A percentile compares a stretch with the other conserved stretches of the same genome.
phyloP scores from a whole-genome alignment of 2,329 filamentous ascomycete species.

The Penicillium italicum region DNA sequence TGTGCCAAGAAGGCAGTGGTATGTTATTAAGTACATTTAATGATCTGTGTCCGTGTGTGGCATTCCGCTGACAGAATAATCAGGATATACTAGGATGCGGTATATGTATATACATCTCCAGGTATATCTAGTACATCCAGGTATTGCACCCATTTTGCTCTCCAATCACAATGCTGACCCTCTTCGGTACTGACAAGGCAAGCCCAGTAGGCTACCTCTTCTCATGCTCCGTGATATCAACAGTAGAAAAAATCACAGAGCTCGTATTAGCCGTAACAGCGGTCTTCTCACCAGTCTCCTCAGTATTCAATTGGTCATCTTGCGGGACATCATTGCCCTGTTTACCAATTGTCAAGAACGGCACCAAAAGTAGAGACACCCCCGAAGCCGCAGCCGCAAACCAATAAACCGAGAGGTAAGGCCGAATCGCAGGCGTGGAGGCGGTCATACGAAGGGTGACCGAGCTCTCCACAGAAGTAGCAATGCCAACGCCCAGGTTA shows the following conservation, averaged over 20 bases:
- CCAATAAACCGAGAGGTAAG: slow-evolving; percentile 32
- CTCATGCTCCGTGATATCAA: not conserved
- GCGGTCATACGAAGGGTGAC: slow-evolving; percentile 17
- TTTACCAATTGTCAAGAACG: slow-evolving; percentile 30
- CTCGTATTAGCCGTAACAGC: not conserved
- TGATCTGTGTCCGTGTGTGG: not conserved
- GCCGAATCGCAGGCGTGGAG: slow-evolving; percentile 20
- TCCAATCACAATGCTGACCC: not conserved
- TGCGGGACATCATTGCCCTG: slow-evolving; percentile 20
- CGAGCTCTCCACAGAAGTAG: slow-evolving; percentile 43
- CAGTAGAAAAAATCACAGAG: not conserved
- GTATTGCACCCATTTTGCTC: not conserved
- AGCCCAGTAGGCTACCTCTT: not conserved
- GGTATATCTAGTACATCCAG: not conserved
- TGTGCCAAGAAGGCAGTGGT: not conserved
- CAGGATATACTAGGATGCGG: not conserved
- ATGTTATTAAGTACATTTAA: not conserved
- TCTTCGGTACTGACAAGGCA: not conserved
- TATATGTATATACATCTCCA: not conserved
- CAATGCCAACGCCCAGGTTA: slow-evolving; percentile 59
- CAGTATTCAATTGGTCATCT: not conserved
- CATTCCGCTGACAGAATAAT: not conserved
- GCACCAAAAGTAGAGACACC: slow-evolving; percentile 26
- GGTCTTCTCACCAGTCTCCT: slow-evolving; percentile 1
- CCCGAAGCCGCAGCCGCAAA: slow-evolving; percentile 28